Base-by-base conservation (phyloP, 768 basidiomycete genomes). In the Phlebiopsis flavidoalba region DNA sequence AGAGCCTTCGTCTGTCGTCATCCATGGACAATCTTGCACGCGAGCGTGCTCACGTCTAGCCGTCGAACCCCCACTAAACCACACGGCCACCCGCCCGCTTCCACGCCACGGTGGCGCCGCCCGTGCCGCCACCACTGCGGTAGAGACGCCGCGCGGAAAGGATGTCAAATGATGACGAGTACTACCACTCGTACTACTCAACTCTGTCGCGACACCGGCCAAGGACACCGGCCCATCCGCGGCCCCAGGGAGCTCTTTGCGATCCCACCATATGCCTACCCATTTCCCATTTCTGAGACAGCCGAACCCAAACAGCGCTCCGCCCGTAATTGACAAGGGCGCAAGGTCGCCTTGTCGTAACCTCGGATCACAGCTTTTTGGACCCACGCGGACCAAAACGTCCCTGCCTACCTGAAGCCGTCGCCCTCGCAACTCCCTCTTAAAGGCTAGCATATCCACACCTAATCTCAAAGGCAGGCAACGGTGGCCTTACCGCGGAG, bases 381-480 rank as follows among this genome's bases (percentile, higher is more conserved):
- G 60, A 66, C 65, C 63, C 61, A 5, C 62, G 48, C 60, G 64
- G 60, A 63, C 22, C 57, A 17, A 48, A 52, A 47, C n/a, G 69
- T 50, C 67, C 75, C 67, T 66, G 69, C 56, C 60, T 72, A 63
- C 66, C 72, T 63, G 60, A 71, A 67, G 46, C 69, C 71, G 35
- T 68, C 67, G 33, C 65, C n/a, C 66, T 12, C 62, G 67, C 52
- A 64, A 36, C 35, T 72, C 72, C 56, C 64, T 70, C 19, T 69
- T 89, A 51, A 83, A 84, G 67, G 77, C 74, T 17, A 86, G 86
- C 19, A 74, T 79, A 8, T 91, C 89, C 1, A 84, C 87, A 3
- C 89, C 89, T 8, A 82, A 91, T 67, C 73, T 92, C 40, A 83
- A 78, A 66, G 76, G 75, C 12, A 82, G 77, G 63, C 85, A 88